phyloP scores from a whole-genome alignment of 225 moss, liverwort and hornwort species.

The Marchantia paleacea region DNA sequence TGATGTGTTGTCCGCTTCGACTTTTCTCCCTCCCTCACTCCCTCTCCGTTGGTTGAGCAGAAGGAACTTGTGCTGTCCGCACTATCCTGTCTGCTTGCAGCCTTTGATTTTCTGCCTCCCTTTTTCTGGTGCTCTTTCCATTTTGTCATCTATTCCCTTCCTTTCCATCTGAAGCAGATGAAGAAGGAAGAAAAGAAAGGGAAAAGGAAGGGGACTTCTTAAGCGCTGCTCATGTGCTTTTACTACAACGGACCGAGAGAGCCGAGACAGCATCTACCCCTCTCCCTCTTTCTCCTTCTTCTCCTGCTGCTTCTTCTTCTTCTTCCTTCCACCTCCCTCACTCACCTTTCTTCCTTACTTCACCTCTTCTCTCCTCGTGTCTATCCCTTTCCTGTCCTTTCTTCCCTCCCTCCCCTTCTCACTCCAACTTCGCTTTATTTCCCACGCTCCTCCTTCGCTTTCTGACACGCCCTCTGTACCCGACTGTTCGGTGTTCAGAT shows the following conservation, averaged over 20 bases:
- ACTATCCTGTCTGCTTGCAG: constrained; percentile 11
- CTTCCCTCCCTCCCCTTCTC: not conserved
- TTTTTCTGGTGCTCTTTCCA: not conserved
- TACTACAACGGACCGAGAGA: too few species aligned
- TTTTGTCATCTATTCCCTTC: not conserved
- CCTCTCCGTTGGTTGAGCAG: not conserved
- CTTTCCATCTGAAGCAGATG: not conserved
- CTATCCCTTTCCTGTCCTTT: not conserved
- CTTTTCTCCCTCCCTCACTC: not conserved
- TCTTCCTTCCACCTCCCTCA: not conserved
- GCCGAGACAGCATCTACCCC: too few species aligned
- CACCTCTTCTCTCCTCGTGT: not conserved
- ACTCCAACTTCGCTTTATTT: not conserved
- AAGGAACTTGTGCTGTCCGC: not conserved
- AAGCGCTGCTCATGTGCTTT: not conserved
- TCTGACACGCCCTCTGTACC: not conserved
- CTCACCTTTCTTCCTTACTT: not conserved
- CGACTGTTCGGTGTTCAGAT: constrained; percentile 26
- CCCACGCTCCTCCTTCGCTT: constrained; percentile 2
- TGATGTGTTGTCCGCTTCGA: not conserved
- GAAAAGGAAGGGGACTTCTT: not conserved
- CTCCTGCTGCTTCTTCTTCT: too few species aligned
- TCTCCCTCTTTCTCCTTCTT: too few species aligned
- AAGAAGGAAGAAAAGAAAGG: not conserved
- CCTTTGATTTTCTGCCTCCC: not conserved